Conservation (phyloP, 805 yeast species). For the Wickerhamiella alocasiicola region DNA sequence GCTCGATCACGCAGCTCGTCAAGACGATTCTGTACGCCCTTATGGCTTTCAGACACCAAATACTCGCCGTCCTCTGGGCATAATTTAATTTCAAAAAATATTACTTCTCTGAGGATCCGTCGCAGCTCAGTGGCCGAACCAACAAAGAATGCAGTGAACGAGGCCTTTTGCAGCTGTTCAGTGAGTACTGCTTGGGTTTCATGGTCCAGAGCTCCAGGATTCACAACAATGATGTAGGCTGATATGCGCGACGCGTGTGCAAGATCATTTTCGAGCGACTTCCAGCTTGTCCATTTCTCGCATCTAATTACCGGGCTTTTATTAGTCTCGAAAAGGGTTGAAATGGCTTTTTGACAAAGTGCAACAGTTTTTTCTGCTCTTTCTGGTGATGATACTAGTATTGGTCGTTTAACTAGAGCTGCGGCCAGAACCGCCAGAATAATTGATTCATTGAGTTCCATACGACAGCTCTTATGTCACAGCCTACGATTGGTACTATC, state of each 20-base stretch:
- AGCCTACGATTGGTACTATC: too few relatives aligned
- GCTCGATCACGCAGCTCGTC: not conserved
- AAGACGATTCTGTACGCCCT: not conserved
- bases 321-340: not conserved
- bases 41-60: not conserved
- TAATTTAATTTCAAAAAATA: not conserved
- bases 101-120: not conserved
- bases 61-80: not conserved
- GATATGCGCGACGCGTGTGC: slow-evolving; percentile 1
- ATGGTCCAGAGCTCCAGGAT: slow-evolving; percentile 1
- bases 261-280: slow-evolving; percentile 2
- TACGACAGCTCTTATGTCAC: not conserved
- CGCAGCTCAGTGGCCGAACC: not conserved
- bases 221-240: not conserved
- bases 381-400: not conserved
- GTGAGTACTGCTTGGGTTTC: slow-evolving; percentile 7
- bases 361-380: not conserved
- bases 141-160: not conserved
- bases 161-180: not conserved
- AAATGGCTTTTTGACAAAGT: slow-evolving; percentile 1
- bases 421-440: slow-evolving; percentile 3
- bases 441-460: not conserved
- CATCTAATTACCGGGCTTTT: slow-evolving; percentile 1
- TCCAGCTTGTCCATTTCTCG: slow-evolving; percentile 7
- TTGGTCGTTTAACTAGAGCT: not conserved